Base-by-base conservation (phyloP, 768 basidiomycete genomes). In the Leccinum boreale region DNA sequence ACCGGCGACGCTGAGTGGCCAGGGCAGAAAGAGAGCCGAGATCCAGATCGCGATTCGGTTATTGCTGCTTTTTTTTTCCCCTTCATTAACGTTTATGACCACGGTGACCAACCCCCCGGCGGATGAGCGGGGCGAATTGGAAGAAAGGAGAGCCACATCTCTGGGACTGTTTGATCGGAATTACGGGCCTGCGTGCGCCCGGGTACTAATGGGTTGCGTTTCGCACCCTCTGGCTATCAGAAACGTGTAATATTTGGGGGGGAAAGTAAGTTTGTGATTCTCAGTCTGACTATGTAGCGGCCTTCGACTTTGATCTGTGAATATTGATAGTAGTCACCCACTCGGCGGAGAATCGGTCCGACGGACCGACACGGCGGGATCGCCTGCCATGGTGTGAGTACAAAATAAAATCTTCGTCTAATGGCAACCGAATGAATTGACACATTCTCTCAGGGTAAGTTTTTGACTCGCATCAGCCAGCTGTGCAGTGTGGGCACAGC, bases 1-100 rank as follows among this genome's bases (percentile, higher is more conserved):
- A 33, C 5, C 33, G 17, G 36, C 31, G 48, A 36, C 4, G 28
- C 24, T 50, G 31, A 15, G 19, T 44, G 11, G 42, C 11, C 24
- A 5, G 23, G 28, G 42, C 45, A 21, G 19, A 39, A 17, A 23
- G 19, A 12, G 19, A 35, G 24, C 48, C 36, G 14, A 51, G 44
- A 58, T 58, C 55, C 10, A 54, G 53, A 62, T 53, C 51, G 48
- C 31, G 23, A 45, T 49, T 45, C 47, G 47, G 33, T 52, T 28
- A 50, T 11, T 31, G 24, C 15, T 46, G 45, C n/a, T n/a, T n/a
- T 19, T 44, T 51, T 3, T 23, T 3, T 3, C 21, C 17, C 29
- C 17, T 28, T 47, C 33, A 44, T 12, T 50, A 44, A 19, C 42
- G 19, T 19, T n/a, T 49, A 31, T 49, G 15, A 21, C 4, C 28